These are phyloP conservation scores for Candida insectalens DNA, from an alignment of 805 yeast genomes.

Conservation along the genomic window DNA sequence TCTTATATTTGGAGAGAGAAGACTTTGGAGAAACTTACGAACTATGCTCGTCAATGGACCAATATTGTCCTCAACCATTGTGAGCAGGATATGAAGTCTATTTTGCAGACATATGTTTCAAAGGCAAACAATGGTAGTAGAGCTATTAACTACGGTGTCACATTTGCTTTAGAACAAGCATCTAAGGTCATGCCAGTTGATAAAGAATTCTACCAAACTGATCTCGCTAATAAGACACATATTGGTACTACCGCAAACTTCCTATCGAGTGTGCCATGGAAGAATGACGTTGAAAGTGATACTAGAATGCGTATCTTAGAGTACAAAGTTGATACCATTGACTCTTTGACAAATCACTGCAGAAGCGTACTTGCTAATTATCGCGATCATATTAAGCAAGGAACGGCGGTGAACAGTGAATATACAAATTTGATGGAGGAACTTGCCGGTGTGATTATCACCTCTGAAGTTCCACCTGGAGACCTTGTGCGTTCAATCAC, in stretches of 20 bases:
- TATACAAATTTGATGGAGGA: constrained; percentile 34
- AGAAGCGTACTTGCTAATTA: constrained; percentile 2
- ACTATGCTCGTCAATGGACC: constrained; percentile 61
- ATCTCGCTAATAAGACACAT: constrained; percentile 1
- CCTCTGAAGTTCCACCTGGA: constrained; percentile 31
- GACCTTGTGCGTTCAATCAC: constrained; percentile 44
- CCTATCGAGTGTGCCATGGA: constrained; percentile 70
- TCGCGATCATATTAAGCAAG: constrained; percentile 1
- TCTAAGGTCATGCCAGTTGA: constrained; percentile 61
- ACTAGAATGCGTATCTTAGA: constrained; percentile 12
- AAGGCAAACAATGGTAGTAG: constrained; percentile 16
- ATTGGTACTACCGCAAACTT: constrained; percentile 52
- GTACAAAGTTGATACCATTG: constrained; percentile 4
- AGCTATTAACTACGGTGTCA: constrained; percentile 64
- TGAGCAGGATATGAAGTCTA: constrained; percentile 65
- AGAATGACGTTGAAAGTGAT: constrained; percentile 15
- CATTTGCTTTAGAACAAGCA: constrained; percentile 87
- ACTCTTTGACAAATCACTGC: neutral
- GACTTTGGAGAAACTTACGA: constrained; percentile 52
- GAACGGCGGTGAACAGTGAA: constrained; percentile 20
- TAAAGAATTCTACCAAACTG: constrained; percentile 46
- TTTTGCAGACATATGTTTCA: constrained; percentile 70
- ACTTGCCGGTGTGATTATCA: constrained; percentile 28
- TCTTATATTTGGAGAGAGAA: constrained; percentile 64
- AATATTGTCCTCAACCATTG: constrained; percentile 44